A percentile compares a stretch with the other conserved stretches of the same genome.
Evolutionary conservation across 177 flowering plant species (phyloP).

Genomic region (Vitis hybrid): DNA sequence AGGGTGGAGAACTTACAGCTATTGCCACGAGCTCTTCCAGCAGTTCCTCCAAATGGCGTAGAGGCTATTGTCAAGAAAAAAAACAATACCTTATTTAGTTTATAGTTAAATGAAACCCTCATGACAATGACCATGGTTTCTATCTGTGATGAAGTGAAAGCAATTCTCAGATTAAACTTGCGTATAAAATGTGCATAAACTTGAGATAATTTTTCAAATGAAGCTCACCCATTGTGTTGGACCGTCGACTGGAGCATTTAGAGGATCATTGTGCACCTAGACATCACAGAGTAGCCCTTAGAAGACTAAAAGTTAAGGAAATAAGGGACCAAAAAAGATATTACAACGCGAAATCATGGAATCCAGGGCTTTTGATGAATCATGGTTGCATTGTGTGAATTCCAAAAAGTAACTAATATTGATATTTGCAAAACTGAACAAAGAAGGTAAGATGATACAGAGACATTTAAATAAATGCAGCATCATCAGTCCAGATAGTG

Average conservation of each 20-base stretch:
- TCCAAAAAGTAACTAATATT: too few relatives aligned
- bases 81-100: neutral
- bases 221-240: constrained; percentile 97
- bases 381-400: too few relatives aligned
- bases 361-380: too few relatives aligned
- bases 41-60: constrained; percentile 89
- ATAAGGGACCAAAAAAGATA: neutral
- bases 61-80: constrained; percentile 47
- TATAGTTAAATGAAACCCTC: neutral
- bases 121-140: too few relatives aligned
- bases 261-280: constrained; percentile 95
- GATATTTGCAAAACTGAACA: too few relatives aligned
- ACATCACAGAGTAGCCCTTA: constrained; percentile 15
- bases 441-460: too few relatives aligned
- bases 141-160: too few relatives aligned
- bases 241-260: constrained; percentile 95
- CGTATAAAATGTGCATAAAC: too few relatives aligned
- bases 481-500: too few relatives aligned
- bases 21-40: constrained; percentile 84
- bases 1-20: constrained; percentile 60
- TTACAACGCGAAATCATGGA: neutral
- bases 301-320: constrained; percentile 1
- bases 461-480: too few relatives aligned
- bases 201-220: neutral
- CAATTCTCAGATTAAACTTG: too few relatives aligned